phyloP scores from a whole-genome alignment of 805 yeast genomes.

The Hanseniaspora guilliermondii region DNA sequence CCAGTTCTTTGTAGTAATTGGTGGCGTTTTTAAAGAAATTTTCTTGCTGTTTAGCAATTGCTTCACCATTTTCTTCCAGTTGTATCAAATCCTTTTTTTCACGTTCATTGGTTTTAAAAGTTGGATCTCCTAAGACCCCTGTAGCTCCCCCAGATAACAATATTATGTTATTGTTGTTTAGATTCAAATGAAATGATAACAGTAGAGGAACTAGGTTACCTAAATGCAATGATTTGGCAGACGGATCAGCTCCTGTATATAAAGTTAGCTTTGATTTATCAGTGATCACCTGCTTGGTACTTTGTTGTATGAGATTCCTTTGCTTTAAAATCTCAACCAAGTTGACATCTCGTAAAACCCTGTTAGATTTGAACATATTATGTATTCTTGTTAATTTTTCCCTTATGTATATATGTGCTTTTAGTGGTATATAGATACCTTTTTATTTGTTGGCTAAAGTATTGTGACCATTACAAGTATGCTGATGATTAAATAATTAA shows the following conservation, averaged over 20 bases:
- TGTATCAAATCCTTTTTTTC: conserved; percentile 39
- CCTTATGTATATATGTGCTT: too few species aligned
- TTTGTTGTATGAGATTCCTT: background rate
- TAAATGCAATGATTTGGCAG: conserved; percentile 77
- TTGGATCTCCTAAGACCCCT: conserved; percentile 92
- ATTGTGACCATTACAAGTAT: too few species aligned
- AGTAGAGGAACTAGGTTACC: conserved; percentile 84
- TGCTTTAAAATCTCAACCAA: conserved; percentile 2
- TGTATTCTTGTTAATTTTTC: too few species aligned
- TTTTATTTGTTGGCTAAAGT: too few species aligned
- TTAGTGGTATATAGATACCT: too few species aligned
- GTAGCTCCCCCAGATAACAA: conserved; percentile 92
- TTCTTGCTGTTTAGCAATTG: conserved; percentile 51
- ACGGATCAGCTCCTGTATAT: conserved; percentile 95
- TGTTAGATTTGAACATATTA: background rate
- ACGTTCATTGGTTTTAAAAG: conserved; percentile 77
- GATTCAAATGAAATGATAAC: conserved; percentile 67
- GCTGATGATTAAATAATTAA: too few species aligned
- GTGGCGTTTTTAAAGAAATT: conserved; percentile 50
- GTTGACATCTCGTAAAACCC: background rate
- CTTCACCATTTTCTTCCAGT: conserved; percentile 43
- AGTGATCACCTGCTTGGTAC: conserved; percentile 19
- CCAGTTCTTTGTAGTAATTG: conserved; percentile 38
- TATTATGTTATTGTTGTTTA: conserved; percentile 74
- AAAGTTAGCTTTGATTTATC: conserved; percentile 29